A percentile compares a stretch with the other conserved stretches of the same genome.
Conservation (phyloP, 2,329 filamentous ascomycete species). For the Cladosporium sp. region DNA sequence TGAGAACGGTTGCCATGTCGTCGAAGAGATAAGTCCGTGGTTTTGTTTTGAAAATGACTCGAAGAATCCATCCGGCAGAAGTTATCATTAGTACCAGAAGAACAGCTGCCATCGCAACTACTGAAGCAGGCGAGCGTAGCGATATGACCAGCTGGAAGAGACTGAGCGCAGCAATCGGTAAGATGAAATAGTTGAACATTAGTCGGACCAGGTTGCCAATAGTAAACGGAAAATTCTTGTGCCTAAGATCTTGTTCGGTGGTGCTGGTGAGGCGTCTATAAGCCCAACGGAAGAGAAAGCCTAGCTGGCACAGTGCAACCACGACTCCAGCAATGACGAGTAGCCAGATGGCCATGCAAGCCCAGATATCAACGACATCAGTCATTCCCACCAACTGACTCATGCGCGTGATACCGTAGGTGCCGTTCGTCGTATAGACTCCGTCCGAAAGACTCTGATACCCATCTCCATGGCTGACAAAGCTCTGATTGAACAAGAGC, state of each 20-base stretch:
- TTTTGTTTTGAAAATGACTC: conserved; percentile 72
- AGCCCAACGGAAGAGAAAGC: conserved; percentile 72
- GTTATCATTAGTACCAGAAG: conserved; percentile 68
- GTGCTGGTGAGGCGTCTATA: conserved; percentile 66
- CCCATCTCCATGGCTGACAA: conserved; percentile 64
- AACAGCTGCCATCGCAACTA: conserved; percentile 69
- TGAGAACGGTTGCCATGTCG: conserved; percentile 79
- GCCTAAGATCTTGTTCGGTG: conserved; percentile 78
- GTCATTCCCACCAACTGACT: conserved; percentile 80
- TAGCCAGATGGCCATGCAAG: conserved; percentile 88
- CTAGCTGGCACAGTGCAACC: conserved; percentile 66
- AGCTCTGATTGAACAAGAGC: conserved; percentile 89
- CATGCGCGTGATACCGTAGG: conserved; percentile 73
- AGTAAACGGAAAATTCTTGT: conserved; percentile 85
- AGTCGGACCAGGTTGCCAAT: conserved; percentile 61
- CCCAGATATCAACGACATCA: conserved; percentile 76
- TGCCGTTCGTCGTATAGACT: conserved; percentile 74
- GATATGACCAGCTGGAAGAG: conserved; percentile 87
- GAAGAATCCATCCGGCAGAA: conserved; percentile 74
- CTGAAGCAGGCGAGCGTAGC: conserved; percentile 59
- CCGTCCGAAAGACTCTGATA: conserved; percentile 71
- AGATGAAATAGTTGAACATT: conserved; percentile 85
- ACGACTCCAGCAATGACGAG: conserved; percentile 67
- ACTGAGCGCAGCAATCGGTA: conserved; percentile 81
- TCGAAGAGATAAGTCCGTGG: conserved; percentile 88